Base-by-base conservation (phyloP, 176 grass and related monocot genomes). In the Guadua angustifolia region DNA sequence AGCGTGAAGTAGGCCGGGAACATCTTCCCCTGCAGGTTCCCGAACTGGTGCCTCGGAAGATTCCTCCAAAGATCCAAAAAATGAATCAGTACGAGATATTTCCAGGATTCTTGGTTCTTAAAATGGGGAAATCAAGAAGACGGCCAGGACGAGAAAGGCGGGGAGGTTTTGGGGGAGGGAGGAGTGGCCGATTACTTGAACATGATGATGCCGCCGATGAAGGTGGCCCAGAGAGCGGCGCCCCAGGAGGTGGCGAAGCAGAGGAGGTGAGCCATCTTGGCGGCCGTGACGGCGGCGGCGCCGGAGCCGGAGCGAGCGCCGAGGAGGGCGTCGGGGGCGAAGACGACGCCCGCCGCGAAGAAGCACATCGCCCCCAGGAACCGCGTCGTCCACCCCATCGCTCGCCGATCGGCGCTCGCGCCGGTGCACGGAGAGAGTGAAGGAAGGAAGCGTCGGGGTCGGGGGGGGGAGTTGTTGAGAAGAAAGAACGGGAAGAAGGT, bases 161-260 rank as follows among this genome's bases (percentile, higher is more conserved):
- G 3, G 9, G 25, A n/a, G 3, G 10, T 16, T 45, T 84, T 63
- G 40, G 36, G 17, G 65, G 45, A 9, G 43, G 6, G 35, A 53
- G 21, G 22, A 43, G 16, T 11, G 46, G 24, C 9, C 2, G 53
- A 46, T 82, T 81, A 97, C 95, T 98, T 98, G 91, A 95, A 98
- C 91, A 95, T 95, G 91, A 98, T 85, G 93, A 98, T 95, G 55
- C 95, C 95, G 17, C 95, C 95, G 83, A 98, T 92, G 89, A 98
- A 98, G 89, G 95, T 98, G 74, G 90, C 93, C 95, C 95, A 98
- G 77, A 98, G 89, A 40, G 93, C 85, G 58, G 93, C 87, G 76
- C 95, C 95, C 88, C 91, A 98, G 35, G 91, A 83, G 76, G 93
- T 93, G 69, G 95, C 86, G 83, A 98, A 98, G 89, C 87, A 90